These are phyloP conservation scores for Dictyostelium intermedium DNA, from an alignment of 78 protist species.

Conservation along the genomic window DNA sequence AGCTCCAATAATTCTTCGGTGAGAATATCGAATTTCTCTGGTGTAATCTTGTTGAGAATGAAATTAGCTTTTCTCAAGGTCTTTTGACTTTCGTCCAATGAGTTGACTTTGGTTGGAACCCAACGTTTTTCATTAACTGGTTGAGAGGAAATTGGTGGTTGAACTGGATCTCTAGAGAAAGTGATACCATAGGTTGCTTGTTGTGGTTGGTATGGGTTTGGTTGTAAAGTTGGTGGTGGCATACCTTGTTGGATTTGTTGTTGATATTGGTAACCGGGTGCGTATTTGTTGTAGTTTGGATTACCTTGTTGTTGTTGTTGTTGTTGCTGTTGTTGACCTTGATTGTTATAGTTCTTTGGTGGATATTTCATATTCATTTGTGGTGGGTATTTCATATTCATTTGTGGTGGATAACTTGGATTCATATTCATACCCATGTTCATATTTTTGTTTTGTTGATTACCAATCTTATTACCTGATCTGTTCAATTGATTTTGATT, in stretches of 20 bases:
- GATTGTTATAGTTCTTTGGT: background rate
- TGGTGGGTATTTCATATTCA: conserved; percentile 31
- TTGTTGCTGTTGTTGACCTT: background rate
- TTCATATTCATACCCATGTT: conserved; percentile 10
- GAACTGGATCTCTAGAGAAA: background rate
- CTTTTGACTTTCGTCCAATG: background rate
- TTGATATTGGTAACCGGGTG: conserved; percentile 24
- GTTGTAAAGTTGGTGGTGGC: conserved; percentile 20
- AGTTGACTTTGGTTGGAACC: conserved; percentile 36
- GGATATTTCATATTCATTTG: conserved; percentile 4
- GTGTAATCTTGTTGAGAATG: conserved; percentile 58
- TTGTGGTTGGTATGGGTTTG: background rate
- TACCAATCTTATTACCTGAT: conserved; percentile 26
- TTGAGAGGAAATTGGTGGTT: background rate
- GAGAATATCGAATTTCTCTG: conserved; percentile 56
- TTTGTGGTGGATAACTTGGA: conserved; percentile 40
- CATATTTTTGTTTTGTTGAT: background rate
- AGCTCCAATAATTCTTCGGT: conserved; percentile 20
- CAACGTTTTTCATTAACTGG: conserved; percentile 68
- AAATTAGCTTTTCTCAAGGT: conserved; percentile 39
- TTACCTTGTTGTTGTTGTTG: conserved; percentile 14
- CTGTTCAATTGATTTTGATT: conserved; percentile 1
- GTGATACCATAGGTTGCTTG: background rate
- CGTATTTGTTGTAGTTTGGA: background rate
- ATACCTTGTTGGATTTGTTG: conserved; percentile 17